Conservation (phyloP, 441 rosid genomes). For the Dalechampia spathulata region DNA sequence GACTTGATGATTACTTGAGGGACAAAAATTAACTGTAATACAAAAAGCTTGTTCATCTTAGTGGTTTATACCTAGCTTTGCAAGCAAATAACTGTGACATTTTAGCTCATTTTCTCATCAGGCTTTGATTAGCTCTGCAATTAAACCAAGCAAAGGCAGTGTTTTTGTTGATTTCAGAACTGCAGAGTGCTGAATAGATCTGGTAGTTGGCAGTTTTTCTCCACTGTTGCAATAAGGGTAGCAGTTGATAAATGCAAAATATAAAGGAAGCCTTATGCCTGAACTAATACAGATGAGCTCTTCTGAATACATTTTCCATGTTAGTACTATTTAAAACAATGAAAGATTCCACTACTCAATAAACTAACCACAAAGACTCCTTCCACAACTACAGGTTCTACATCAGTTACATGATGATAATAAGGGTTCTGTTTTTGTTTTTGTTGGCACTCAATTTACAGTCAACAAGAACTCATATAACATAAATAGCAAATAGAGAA, state of each 20-base stretch:
- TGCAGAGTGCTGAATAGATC: neutral
- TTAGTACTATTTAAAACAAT: neutral
- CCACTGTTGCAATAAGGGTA: neutral
- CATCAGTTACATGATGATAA: neutral
- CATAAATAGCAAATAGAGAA: conserved; percentile 1
- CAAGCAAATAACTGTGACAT: neutral
- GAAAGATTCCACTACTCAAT: neutral
- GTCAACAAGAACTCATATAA: conserved; percentile 1
- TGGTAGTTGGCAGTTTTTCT: no score
- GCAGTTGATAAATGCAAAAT: neutral
- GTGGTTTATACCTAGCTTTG: neutral
- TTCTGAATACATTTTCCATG: neutral
- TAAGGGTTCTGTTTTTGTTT: neutral
- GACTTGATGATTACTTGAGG: neutral
- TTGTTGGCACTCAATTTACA: neutral
- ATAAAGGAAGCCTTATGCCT: neutral
- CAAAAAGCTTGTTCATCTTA: neutral
- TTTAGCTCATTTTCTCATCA: neutral
- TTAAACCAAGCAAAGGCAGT: neutral
- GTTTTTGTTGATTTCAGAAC: neutral
- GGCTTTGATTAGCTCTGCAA: neutral
- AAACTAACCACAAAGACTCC: neutral
- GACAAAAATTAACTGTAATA: neutral
- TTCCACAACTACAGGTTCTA: neutral
- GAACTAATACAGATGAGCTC: neutral